Evolutionary conservation across 257 asterid genomes (phyloP).

Genomic region (Lycium barbarum): DNA sequence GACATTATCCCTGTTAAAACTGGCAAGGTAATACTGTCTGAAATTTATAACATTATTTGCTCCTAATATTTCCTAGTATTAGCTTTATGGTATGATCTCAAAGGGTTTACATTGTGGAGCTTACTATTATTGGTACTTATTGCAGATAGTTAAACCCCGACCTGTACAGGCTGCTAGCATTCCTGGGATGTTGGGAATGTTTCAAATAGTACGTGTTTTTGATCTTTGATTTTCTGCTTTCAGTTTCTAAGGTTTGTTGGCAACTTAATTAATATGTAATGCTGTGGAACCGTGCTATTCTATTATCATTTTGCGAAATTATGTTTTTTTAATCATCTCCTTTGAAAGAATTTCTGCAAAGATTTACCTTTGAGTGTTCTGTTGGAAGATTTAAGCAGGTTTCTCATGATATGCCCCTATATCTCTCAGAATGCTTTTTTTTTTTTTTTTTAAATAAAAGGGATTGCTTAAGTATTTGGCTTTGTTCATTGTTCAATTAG

Average conservation of each 20-base stretch:
- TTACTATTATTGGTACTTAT: not conserved
- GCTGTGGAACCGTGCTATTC: not conserved
- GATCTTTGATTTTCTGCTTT: conserved; percentile 30
- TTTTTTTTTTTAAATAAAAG: not conserved
- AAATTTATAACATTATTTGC: not conserved
- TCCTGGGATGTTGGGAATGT: conserved; percentile 99
- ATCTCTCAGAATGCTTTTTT: too few species aligned
- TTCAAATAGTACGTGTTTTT: conserved; percentile 75
- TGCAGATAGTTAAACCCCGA: conserved; percentile 95
- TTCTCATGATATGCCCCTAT: conserved; percentile 2
- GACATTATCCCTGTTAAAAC: conserved; percentile 85
- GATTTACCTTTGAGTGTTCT: not conserved
- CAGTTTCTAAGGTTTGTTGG: conserved; percentile 17
- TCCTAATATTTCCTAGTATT: not conserved
- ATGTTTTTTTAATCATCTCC: not conserved
- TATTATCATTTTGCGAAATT: not conserved
- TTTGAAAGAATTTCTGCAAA: not conserved
- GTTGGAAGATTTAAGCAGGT: not conserved
- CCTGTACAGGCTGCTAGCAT: conserved; percentile 98
- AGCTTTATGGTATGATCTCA: not conserved
- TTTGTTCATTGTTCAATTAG: not conserved
- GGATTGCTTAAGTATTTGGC: not conserved
- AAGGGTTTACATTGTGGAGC: not conserved
- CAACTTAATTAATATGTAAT: not conserved
- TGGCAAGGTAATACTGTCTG: conserved; percentile 65